Evolutionary conservation across 345 rosid genomes (phyloP).

Genomic region (Corymbia maculata): DNA sequence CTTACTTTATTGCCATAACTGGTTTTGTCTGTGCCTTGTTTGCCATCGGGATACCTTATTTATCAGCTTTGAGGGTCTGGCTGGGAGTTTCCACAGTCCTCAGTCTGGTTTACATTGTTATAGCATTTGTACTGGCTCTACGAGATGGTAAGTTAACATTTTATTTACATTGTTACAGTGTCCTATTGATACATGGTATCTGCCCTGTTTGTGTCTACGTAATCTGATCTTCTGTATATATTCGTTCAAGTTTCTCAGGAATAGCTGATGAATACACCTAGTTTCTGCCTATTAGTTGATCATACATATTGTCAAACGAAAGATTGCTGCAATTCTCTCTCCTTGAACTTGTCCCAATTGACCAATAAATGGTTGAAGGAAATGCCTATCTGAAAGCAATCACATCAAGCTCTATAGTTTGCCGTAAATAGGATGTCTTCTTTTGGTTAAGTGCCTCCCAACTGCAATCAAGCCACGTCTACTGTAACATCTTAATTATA

Average conservation of each 20-base stretch:
- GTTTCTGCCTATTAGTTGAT: background rate
- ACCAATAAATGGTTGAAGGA: background rate
- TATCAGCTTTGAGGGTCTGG: constrained; percentile 80
- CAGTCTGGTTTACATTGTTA: constrained; percentile 45
- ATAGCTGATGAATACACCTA: background rate
- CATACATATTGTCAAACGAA: background rate
- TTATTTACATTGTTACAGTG: background rate
- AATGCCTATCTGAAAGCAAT: background rate
- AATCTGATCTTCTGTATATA: background rate
- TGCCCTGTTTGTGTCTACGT: background rate
- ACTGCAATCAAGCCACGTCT: background rate
- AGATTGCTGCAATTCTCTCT: background rate
- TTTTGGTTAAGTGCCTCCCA: background rate
- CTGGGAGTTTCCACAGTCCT: constrained; percentile 77
- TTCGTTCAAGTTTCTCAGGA: background rate
- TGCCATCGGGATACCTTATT: constrained; percentile 77
- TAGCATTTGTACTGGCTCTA: constrained; percentile 48
- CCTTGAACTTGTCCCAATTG: background rate
- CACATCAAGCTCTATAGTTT: background rate
- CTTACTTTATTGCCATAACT: constrained; percentile 39
- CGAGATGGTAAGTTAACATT: constrained; percentile 42
- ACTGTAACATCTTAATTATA: background rate
- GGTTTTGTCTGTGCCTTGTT: constrained; percentile 52
- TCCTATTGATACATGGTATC: background rate
- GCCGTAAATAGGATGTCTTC: background rate